phyloP scores from a whole-genome alignment of 805 yeast genomes.

The Pichia phayaonensis region DNA sequence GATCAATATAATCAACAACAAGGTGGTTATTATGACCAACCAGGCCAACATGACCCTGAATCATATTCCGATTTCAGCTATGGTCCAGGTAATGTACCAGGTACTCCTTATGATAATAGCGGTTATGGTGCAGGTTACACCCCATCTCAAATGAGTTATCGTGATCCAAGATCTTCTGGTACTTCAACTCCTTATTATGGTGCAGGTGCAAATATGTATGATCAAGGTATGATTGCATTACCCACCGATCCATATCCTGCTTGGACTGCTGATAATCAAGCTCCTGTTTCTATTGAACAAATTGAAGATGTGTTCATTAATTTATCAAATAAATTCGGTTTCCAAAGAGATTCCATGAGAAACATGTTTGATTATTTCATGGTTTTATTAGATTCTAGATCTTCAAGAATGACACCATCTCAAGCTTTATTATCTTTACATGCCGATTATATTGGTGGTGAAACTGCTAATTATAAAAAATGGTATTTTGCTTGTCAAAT shows the following conservation, averaged over 20 bases:
- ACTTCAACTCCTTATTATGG: constrained; percentile 80
- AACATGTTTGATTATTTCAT: constrained; percentile 83
- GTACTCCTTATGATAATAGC: constrained; percentile 51
- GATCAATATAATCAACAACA: constrained; percentile 21
- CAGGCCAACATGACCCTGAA: constrained; percentile 43
- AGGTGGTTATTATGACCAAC: constrained; percentile 41
- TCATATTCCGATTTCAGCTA: constrained; percentile 55
- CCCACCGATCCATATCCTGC: constrained; percentile 97
- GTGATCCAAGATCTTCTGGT: constrained; percentile 82
- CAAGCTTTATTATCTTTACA: constrained; percentile 77
- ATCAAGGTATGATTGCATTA: constrained; percentile 50
- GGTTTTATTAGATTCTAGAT: constrained; percentile 75
- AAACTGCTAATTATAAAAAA: constrained; percentile 73
- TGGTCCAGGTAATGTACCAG: constrained; percentile 53
- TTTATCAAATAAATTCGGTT: constrained; percentile 75
- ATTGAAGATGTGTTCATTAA: constrained; percentile 83
- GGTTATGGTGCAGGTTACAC: constrained; percentile 48
- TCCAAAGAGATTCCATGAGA: constrained; percentile 91
- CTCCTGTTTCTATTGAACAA: constrained; percentile 77
- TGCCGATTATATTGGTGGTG: constrained; percentile 87
- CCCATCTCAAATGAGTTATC: constrained; percentile 83
- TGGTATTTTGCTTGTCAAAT: constrained; percentile 88
- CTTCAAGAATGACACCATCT: constrained; percentile 85
- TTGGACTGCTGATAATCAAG: constrained; percentile 95
- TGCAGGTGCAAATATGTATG: constrained; percentile 28